phyloP scores from a whole-genome alignment of 306 rosid genomes.

The Alnus rubra region DNA sequence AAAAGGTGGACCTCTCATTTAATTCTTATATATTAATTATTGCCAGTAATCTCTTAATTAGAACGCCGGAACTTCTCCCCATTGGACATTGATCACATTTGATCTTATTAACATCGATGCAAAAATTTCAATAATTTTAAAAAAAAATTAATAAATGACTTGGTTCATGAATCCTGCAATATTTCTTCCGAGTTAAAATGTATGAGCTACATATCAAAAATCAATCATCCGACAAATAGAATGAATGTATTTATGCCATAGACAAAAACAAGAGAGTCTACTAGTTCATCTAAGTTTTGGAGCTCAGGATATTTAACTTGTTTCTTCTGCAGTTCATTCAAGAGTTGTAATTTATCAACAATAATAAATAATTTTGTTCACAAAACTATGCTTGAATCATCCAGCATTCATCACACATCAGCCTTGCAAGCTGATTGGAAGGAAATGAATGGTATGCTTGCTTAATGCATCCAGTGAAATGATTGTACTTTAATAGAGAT shows the following conservation, averaged over 20 bases:
- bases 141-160: no score
- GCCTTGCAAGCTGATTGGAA: conserved; percentile 79
- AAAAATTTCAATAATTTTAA: no score
- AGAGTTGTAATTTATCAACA: conserved; percentile 38
- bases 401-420: conserved; percentile 77
- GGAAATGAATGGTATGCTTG: conserved; percentile 20
- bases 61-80: no score
- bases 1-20: no score
- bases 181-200: no score
- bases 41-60: no score
- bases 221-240: background rate
- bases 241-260: background rate
- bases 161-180: no score
- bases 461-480: conserved; percentile 22
- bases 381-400: conserved; percentile 51
- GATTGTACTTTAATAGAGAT: no score
- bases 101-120: no score
- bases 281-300: conserved; percentile 25
- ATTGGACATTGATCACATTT: no score
- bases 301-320: conserved; percentile 42
- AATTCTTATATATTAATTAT: no score
- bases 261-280: conserved; percentile 5
- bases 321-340: conserved; percentile 52
- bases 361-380: conserved; percentile 45
- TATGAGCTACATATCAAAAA: background rate